phyloP scores from a whole-genome alignment of 306 rosid species.

The Acacia crassicarpa region DNA sequence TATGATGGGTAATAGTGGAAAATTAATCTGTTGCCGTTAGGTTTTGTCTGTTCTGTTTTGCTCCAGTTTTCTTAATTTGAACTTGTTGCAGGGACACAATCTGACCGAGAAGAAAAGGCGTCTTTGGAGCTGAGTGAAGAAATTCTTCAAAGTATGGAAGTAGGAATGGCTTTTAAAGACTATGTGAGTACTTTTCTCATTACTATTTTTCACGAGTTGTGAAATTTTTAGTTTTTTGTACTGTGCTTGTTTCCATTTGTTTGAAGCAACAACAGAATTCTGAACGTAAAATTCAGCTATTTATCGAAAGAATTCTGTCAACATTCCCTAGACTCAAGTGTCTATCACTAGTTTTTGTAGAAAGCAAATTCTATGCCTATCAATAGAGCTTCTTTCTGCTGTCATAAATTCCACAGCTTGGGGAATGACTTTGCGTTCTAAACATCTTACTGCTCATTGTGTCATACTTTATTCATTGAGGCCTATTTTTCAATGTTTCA shows the following conservation, averaged over 20 bases:
- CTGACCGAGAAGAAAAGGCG: conserved; percentile 89
- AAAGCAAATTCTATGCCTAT: neutral
- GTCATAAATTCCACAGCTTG: neutral
- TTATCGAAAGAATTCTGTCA: neutral
- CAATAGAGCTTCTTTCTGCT: neutral
- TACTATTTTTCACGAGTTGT: neutral
- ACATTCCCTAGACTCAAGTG: neutral
- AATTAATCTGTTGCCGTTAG: neutral
- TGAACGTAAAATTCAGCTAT: neutral
- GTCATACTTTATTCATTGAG: neutral
- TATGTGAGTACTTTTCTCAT: conserved; percentile 48
- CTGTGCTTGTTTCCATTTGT: neutral
- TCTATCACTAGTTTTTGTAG: neutral
- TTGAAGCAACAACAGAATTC: neutral
- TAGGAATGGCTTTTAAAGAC: conserved; percentile 91
- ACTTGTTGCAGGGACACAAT: conserved; percentile 48
- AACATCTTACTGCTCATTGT: neutral
- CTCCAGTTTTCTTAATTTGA: neutral
- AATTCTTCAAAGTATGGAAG: conserved; percentile 97
- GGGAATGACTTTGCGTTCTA: neutral
- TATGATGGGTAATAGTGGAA: conserved; percentile 61
- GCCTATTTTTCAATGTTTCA: conserved; percentile 12
- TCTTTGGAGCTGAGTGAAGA: conserved; percentile 92
- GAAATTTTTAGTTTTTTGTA: neutral
- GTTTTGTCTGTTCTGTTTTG: neutral